phyloP scores from a whole-genome alignment of 495 filamentous ascomycete species.

The Aspergillus homomorphus region DNA sequence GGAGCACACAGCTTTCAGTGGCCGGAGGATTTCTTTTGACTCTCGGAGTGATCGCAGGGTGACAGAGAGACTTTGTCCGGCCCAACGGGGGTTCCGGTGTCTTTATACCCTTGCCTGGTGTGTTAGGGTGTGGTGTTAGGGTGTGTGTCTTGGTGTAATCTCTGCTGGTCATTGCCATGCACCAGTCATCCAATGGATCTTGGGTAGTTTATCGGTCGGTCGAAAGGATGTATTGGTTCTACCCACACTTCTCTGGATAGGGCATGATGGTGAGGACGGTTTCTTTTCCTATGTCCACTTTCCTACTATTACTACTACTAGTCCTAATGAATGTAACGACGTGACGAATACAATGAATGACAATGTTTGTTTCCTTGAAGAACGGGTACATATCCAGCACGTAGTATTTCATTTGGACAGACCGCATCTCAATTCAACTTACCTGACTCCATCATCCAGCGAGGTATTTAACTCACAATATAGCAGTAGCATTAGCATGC shows the following conservation, averaged over 20 bases:
- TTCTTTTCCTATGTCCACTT: conserved; percentile 9
- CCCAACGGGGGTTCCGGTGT: too few species aligned
- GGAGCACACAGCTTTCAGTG: conserved; percentile 31
- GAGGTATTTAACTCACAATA: conserved; percentile 36
- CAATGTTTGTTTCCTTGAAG: background rate
- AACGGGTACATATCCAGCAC: background rate
- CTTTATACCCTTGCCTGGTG: too few species aligned
- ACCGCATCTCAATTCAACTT: background rate
- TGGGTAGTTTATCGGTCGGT: too few species aligned
- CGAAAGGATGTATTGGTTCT: too few species aligned
- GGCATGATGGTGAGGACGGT: background rate
- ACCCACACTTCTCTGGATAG: too few species aligned
- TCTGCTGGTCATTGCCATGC: too few species aligned
- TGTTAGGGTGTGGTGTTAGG: too few species aligned
- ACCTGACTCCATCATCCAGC: background rate
- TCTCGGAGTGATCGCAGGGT: too few species aligned
- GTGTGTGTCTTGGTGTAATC: too few species aligned
- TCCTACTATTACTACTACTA: conserved; percentile 3
- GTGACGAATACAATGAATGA: background rate
- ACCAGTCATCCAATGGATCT: too few species aligned
- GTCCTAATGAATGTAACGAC: conserved; percentile 14
- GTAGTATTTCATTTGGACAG: background rate
- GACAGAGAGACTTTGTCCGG: too few species aligned
- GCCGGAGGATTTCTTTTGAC: conserved; percentile 49
- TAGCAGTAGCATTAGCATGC: conserved; percentile 42